Evolutionary conservation across 352 stramenopile species (phyloP), one percentile per base, ranked within the genome.

Genomic region (Phytophthora boehmeriae): DNA sequence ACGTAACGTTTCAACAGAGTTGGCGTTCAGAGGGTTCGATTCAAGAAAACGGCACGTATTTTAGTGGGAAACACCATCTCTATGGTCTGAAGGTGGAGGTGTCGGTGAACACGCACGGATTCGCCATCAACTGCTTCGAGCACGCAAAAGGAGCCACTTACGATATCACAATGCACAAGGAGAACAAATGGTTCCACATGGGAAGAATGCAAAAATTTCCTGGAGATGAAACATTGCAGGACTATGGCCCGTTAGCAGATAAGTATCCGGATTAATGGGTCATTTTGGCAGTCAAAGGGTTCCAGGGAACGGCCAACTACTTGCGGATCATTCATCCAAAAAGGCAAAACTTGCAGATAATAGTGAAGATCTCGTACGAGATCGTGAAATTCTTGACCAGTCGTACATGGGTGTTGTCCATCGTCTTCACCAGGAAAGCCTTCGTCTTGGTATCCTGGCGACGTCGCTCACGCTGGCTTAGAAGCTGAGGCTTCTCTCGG

Each of bases 1-100:
- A 56, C 25, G 55, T 56, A 1, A 63, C 55, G 1, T 63, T 63
- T 11, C 45, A 63, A 19, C 55, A 56, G 22, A 56, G 38, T 19
- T 56, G 19, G 13, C 55, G 27, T 22, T 36, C 55, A 13, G 36
- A 36, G 5, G 55, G 54, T 13, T 36, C n/a, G 5, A 49, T 43
- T 4, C 16, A 42, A 5, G 44, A 62, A 19, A 54, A 54, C 5
- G 22, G 44, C 13, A 49, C 20, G 11, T 63, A 14, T 17, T 55
- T 50, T 27, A 55, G 35, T 27, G 53, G 16, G 3, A 60, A 60
- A 22, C 53, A 60, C 8, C 30, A 52, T 16, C 13, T 52, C 6
- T 41, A 61, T 19, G 32, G 54, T 17, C 17, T 61, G 0, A 61
- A 54, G 32, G 34, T 59, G 10, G 52, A 59, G 0, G 30, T 54